Conservation (phyloP, 2,329 filamentous ascomycete genomes). For the Dactylellina cionopaga region DNA sequence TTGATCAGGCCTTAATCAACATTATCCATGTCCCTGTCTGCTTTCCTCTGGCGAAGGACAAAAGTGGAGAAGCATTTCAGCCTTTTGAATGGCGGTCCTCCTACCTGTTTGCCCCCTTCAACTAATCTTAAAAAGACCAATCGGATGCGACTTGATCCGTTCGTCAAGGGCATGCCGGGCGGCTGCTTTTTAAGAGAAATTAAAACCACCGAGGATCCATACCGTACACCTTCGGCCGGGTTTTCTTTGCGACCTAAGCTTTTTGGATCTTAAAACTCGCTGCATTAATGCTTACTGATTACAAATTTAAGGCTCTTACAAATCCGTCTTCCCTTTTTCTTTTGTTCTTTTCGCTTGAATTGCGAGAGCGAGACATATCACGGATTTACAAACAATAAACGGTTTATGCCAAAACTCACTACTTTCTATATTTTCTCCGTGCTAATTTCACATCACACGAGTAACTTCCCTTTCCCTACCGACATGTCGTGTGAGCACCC, state of each 20-base stretch:
- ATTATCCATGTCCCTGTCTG: not conserved
- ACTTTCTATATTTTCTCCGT: not conserved
- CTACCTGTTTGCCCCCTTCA: slow-evolving; percentile 5
- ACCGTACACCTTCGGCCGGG: not conserved
- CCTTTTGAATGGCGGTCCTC: slow-evolving; percentile 13
- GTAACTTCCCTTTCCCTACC: slow-evolving; percentile 16
- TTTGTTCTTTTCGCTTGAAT: too few relatives aligned
- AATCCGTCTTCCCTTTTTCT: too few relatives aligned
- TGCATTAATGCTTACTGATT: not conserved
- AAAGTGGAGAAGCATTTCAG: slow-evolving; percentile 17
- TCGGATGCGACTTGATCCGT: slow-evolving; percentile 39
- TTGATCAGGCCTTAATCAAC: not conserved
- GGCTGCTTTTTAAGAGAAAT: slow-evolving; percentile 18
- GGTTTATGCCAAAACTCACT: too few relatives aligned
- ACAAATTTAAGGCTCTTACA: too few relatives aligned
- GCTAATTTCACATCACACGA: slow-evolving; percentile 30
- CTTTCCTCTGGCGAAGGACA: not conserved
- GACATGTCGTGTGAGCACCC: slow-evolving; percentile 45
- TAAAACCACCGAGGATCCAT: slow-evolving; percentile 16
- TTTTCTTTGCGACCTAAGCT: slow-evolving; percentile 5
- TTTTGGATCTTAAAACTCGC: not conserved
- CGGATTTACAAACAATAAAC: too few relatives aligned
- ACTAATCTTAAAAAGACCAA: slow-evolving; percentile 44
- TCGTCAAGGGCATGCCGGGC: slow-evolving; percentile 24
- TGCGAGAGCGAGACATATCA: too few relatives aligned